phyloP scores from a whole-genome alignment of 83 land plant genomes.

The Picea abies region DNA sequence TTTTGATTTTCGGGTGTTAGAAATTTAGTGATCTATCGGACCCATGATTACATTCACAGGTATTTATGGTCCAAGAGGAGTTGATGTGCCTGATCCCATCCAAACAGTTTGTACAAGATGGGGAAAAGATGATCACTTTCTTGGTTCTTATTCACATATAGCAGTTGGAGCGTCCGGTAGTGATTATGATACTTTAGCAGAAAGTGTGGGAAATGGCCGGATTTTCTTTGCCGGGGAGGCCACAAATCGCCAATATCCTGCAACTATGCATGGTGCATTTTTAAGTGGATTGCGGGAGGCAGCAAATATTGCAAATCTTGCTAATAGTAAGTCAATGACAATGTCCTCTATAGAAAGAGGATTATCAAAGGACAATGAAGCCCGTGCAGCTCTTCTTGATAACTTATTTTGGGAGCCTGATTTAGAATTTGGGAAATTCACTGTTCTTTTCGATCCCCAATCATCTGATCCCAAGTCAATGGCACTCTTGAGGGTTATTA shows the following conservation, averaged over 20 bases:
- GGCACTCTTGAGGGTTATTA: conserved; percentile 61
- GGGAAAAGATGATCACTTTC: conserved; percentile 58
- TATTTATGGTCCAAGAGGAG: conserved; percentile 69
- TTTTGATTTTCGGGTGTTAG: background rate
- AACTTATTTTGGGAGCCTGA: conserved; percentile 81
- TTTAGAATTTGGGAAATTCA: conserved; percentile 63
- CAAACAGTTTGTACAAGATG: conserved; percentile 69
- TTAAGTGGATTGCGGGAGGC: conserved; percentile 72
- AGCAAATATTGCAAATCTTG: conserved; percentile 44
- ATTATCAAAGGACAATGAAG: conserved; percentile 43
- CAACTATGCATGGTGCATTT: conserved; percentile 82
- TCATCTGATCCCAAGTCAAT: conserved; percentile 49
- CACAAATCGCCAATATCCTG: conserved; percentile 62
- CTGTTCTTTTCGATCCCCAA: conserved; percentile 63
- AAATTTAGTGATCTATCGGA: background rate
- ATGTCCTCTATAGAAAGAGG: conserved; percentile 27
- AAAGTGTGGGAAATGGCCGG: conserved; percentile 55
- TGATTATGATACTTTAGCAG: conserved; percentile 66
- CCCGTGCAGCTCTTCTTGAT: conserved; percentile 44
- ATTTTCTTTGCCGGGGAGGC: conserved; percentile 77
- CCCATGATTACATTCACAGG: conserved; percentile 40
- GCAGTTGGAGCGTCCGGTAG: conserved; percentile 70
- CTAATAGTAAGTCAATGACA: conserved; percentile 28
- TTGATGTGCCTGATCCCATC: conserved; percentile 61
- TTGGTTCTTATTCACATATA: conserved; percentile 70